Evolutionary conservation across 768 basidiomycete genomes (phyloP).

Genomic region (Lyophyllum decastes): DNA sequence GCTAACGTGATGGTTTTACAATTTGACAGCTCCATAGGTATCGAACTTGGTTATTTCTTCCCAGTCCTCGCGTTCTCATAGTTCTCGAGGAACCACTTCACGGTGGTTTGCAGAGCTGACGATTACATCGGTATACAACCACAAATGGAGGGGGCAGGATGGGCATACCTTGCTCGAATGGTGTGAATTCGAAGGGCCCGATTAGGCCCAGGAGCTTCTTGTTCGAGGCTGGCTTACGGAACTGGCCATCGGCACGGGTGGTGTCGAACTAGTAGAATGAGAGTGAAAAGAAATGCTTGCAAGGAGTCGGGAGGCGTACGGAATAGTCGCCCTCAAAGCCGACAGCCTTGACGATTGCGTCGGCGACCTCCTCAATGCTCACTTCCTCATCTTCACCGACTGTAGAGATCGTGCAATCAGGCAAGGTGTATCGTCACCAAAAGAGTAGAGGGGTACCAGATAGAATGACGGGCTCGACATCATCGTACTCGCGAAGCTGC

Average conservation of each 20-base stretch:
- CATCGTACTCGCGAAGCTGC: conserved; percentile 87
- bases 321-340: conserved; percentile 77
- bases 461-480: conserved; percentile 91
- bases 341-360: conserved; percentile 86
- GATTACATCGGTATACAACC: neutral
- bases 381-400: conserved; percentile 95
- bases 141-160: conserved; percentile 14
- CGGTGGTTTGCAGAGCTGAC: conserved; percentile 72
- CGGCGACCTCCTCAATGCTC: conserved; percentile 87
- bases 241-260: conserved; percentile 86
- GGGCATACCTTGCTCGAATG: conserved; percentile 75
- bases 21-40: neutral
- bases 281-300: neutral
- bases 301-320: conserved; percentile 37
- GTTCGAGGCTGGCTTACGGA: conserved; percentile 95
- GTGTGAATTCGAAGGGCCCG: conserved; percentile 86
- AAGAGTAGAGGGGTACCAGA: conserved; percentile 53
- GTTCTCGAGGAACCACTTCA: conserved; percentile 88
- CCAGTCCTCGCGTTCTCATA: conserved; percentile 71
- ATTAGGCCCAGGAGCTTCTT: conserved; percentile 78
- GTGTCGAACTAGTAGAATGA: conserved; percentile 71
- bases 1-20: neutral
- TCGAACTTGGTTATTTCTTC: conserved; percentile 17
- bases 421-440: neutral
- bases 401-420: conserved; percentile 23